Conservation (phyloP, 106 monocot species). For the Dendrobium catenatum region DNA sequence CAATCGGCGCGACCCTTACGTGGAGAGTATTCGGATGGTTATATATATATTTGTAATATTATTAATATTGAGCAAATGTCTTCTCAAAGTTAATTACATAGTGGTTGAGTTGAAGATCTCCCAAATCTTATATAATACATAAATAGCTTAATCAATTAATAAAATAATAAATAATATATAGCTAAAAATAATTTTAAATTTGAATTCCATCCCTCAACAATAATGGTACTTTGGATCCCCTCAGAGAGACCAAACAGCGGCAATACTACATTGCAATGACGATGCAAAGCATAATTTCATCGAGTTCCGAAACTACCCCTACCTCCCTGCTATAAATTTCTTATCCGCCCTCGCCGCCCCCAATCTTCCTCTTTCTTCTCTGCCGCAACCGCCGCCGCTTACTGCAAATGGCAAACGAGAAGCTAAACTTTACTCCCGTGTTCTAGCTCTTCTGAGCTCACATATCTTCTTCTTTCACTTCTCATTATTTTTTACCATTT, state of each 20-base stretch:
- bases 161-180: too few species aligned
- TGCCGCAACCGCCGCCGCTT: not conserved
- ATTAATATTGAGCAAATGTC: too few species aligned
- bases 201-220: too few species aligned
- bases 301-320: not conserved
- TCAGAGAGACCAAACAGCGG: not conserved
- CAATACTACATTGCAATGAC: not conserved
- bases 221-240: too few species aligned
- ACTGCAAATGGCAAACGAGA: not conserved
- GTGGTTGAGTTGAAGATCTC: too few species aligned
- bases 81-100: too few species aligned
- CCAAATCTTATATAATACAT: too few species aligned
- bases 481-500: not conserved
- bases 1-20: too few species aligned
- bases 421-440: not conserved
- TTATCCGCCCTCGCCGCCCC: constrained; percentile 3
- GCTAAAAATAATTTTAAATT: too few species aligned
- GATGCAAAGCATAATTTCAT: not conserved
- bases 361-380: not conserved
- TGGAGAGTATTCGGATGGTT: too few species aligned
- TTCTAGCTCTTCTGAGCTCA: not conserved
- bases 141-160: too few species aligned
- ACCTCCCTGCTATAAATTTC: not conserved
- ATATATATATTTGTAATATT: too few species aligned
- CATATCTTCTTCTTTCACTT: not conserved